Percentiles rank a stretch among this genome's conserved stretches.
phyloP scores from a whole-genome alignment of 768 basidiomycete genomes.

The Melanogaster broomeanus region DNA sequence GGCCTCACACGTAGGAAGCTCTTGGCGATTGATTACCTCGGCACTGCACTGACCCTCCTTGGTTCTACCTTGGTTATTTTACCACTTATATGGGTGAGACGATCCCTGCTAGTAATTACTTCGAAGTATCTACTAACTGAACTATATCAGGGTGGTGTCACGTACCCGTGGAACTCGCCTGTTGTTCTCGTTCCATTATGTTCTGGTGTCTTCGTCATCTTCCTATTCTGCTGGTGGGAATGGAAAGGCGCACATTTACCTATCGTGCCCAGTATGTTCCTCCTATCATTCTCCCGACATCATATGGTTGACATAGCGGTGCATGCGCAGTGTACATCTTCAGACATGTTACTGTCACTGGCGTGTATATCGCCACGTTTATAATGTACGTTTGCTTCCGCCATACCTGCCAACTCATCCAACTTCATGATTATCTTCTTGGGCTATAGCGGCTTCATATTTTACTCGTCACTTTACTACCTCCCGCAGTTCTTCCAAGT shows the following conservation, averaged over 20 bases:
- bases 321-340: slow-evolving; percentile 66
- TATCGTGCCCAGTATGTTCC: slow-evolving; percentile 65
- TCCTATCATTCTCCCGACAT: neutral
- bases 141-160: slow-evolving; percentile 56
- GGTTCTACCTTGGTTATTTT: slow-evolving; percentile 66
- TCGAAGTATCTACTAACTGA: slow-evolving; percentile 1
- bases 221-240: slow-evolving; percentile 69
- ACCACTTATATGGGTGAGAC: slow-evolving; percentile 69
- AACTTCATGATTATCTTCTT: neutral
- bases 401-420: neutral
- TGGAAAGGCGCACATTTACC: slow-evolving; percentile 70
- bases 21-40: slow-evolving; percentile 63
- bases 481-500: slow-evolving; percentile 79
- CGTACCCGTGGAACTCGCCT: slow-evolving; percentile 71
- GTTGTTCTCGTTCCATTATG: slow-evolving; percentile 61
- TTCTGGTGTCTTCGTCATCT: slow-evolving; percentile 53
- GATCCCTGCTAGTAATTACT: neutral
- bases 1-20: slow-evolving; percentile 49
- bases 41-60: slow-evolving; percentile 55
- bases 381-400: slow-evolving; percentile 48
- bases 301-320: neutral
- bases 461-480: slow-evolving; percentile 69
- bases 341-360: slow-evolving; percentile 61
- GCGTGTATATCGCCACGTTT: slow-evolving; percentile 71
- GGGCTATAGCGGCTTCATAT: slow-evolving; percentile 51